phyloP scores from a whole-genome alignment of 2,329 filamentous ascomycete genomes.

The Epichloe aotearoae region DNA sequence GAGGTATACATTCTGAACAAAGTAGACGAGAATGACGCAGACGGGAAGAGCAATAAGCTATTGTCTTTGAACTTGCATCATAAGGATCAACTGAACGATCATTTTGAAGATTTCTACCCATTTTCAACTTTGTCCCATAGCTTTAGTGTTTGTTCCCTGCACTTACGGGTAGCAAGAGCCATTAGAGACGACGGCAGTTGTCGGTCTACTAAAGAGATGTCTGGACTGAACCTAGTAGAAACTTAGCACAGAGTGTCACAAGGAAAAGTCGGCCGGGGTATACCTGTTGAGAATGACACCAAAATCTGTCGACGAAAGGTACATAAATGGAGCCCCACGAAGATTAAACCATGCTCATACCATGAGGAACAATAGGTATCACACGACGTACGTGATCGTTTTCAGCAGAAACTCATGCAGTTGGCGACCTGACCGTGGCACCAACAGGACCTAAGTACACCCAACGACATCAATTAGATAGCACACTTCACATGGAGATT shows the following conservation, averaged over 20 bases:
- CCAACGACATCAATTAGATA: neutral
- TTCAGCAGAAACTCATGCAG: neutral
- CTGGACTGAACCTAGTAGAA: constrained; percentile 26
- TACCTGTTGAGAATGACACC: constrained; percentile 3
- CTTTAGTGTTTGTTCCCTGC: neutral
- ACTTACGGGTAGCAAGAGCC: constrained; percentile 15
- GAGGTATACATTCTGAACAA: constrained; percentile 21
- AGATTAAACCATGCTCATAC: neutral
- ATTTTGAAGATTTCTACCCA: constrained; percentile 22
- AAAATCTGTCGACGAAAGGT: neutral
- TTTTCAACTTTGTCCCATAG: neutral
- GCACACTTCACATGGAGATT: neutral
- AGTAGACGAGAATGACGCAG: neutral
- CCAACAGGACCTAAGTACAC: neutral
- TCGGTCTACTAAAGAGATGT: constrained; percentile 26
- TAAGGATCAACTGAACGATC: constrained; percentile 29
- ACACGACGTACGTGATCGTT: neutral
- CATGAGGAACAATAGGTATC: too few relatives aligned
- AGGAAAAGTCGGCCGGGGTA: neutral
- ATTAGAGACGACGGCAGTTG: constrained; percentile 19
- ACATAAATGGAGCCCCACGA: neutral
- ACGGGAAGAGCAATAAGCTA: constrained; percentile 31
- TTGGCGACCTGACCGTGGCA: neutral
- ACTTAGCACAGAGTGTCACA: neutral
- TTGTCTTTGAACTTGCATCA: constrained; percentile 30